Evolutionary conservation across 441 rosid genomes (phyloP).

Genomic region (Eugenia klotzschiana): DNA sequence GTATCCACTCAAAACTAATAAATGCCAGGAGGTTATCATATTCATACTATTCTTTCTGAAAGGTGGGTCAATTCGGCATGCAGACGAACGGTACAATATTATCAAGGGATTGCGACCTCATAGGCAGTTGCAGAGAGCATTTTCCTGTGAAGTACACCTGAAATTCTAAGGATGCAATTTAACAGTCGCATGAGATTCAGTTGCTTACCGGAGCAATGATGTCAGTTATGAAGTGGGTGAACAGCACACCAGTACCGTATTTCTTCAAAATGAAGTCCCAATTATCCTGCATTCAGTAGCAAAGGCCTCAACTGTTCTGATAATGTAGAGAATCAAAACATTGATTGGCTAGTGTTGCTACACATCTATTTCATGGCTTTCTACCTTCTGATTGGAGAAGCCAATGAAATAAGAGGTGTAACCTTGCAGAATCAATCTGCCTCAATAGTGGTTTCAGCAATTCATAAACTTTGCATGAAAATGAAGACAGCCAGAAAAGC

Average conservation of each 20-base stretch:
- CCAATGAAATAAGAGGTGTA: background rate
- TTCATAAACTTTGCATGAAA: background rate
- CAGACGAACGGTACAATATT: background rate
- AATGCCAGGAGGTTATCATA: background rate
- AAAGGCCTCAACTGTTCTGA: constrained; percentile 1
- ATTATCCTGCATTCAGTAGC: constrained; percentile 11
- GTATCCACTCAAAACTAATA: background rate
- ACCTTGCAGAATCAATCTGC: background rate
- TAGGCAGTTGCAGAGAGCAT: background rate
- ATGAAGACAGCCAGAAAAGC: background rate
- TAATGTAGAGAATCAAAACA: background rate
- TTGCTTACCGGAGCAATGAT: constrained; percentile 17
- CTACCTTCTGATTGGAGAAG: background rate
- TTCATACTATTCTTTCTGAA: background rate
- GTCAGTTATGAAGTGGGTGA: constrained; percentile 7
- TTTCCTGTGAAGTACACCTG: background rate
- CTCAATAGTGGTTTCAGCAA: background rate
- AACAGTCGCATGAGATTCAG: background rate
- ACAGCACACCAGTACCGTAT: constrained; percentile 19
- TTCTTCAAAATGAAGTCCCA: constrained; percentile 17
- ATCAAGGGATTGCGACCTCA: background rate
- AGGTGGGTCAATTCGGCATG: background rate
- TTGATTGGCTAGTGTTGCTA: background rate
- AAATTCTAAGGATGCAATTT: background rate
- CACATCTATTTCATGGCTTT: background rate